These are phyloP conservation scores for Phytomonas francai DNA, from an alignment of 208 protist genomes.

Conservation along the genomic window DNA sequence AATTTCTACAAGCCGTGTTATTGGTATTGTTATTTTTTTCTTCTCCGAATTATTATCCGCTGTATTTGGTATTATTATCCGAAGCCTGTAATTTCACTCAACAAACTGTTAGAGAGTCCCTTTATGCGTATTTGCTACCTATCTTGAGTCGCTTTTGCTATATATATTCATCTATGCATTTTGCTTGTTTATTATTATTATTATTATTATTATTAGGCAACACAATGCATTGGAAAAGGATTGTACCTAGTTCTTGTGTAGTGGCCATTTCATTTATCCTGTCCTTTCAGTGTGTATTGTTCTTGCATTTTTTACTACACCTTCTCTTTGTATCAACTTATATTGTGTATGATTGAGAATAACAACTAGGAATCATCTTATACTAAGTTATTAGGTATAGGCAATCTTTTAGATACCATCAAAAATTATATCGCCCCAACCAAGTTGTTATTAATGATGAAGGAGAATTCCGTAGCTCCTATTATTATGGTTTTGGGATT, in stretches of 20 bases:
- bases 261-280: neutral
- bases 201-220: neutral
- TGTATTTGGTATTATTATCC: too few relatives aligned
- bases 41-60: too few relatives aligned
- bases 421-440: neutral
- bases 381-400: neutral
- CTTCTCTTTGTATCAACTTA: neutral
- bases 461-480: neutral
- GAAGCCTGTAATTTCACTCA: too few relatives aligned
- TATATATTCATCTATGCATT: neutral
- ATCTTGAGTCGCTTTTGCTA: too few relatives aligned
- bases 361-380: neutral
- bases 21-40: too few relatives aligned
- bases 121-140: too few relatives aligned
- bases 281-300: neutral
- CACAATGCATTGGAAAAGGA: neutral
- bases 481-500: neutral
- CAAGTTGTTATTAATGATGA: neutral
- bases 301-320: neutral
- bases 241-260: neutral
- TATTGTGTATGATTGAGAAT: neutral
- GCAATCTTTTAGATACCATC: conserved; percentile 1
- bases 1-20: too few relatives aligned
- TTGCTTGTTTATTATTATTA: neutral
- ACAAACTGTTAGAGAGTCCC: too few relatives aligned